Conservation (phyloP, 2,329 filamentous ascomycete genomes). For the Clarireedia homoeocarpa region DNA sequence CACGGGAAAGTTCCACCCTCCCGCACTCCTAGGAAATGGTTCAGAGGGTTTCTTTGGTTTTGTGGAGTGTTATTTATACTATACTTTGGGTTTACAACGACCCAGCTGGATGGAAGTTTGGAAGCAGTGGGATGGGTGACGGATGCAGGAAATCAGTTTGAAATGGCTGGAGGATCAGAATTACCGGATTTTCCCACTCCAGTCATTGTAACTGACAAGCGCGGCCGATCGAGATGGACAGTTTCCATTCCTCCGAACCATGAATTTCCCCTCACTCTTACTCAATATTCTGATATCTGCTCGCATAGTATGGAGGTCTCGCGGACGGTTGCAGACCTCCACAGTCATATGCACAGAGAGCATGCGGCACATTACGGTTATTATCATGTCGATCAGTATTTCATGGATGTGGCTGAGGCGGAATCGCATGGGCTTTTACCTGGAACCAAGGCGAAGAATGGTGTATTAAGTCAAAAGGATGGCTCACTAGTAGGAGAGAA, state of each 20-base stretch:
- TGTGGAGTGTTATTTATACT: slow-evolving; percentile 41
- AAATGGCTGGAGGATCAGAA: slow-evolving; percentile 57
- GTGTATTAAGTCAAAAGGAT: slow-evolving; percentile 24
- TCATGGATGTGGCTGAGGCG: slow-evolving; percentile 68
- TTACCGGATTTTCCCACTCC: slow-evolving; percentile 68
- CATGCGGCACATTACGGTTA: slow-evolving; percentile 43
- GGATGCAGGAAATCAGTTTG: slow-evolving; percentile 43
- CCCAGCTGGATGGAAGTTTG: slow-evolving; percentile 28
- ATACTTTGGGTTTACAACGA: slow-evolving; percentile 37
- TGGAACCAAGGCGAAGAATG: slow-evolving; percentile 29
- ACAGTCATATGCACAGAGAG: slow-evolving; percentile 34
- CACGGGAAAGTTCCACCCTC: slow-evolving; percentile 53
- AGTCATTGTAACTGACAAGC: slow-evolving; percentile 58
- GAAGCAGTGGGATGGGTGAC: slow-evolving; percentile 34
- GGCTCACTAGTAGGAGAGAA: slow-evolving; percentile 41
- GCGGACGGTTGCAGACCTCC: slow-evolving; percentile 45
- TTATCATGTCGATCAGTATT: slow-evolving; percentile 58
- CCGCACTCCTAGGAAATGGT: slow-evolving; percentile 19
- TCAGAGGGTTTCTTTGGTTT: slow-evolving; percentile 41
- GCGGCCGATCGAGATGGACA: slow-evolving; percentile 66
- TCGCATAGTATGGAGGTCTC: slow-evolving; percentile 59
- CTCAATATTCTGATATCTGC: slow-evolving; percentile 64
- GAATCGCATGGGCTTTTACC: slow-evolving; percentile 54
- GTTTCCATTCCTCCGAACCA: slow-evolving; percentile 64
- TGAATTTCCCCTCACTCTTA: slow-evolving; percentile 57